Conservation (phyloP, 2,329 filamentous ascomycete genomes). For the Colletotrichum nymphaeae region DNA sequence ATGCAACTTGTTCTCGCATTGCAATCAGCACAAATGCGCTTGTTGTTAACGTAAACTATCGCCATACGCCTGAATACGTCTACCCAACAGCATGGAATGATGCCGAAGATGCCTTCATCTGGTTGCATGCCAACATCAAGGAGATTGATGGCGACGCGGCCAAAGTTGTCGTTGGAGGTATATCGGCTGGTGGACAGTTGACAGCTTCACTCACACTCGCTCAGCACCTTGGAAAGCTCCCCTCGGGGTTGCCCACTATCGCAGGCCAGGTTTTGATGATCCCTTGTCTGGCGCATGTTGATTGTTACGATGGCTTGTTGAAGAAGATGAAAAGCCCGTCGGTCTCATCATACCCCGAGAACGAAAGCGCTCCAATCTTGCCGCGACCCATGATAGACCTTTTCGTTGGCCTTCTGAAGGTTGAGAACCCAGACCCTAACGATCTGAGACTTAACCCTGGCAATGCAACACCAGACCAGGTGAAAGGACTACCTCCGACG, state of each 20-base stretch:
- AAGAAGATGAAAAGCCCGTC: conserved; percentile 49
- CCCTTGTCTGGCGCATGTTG: conserved; percentile 52
- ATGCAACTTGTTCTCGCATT: conserved; percentile 57
- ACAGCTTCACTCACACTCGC: conserved; percentile 52
- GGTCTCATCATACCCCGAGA: conserved; percentile 57
- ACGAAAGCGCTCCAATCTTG: conserved; percentile 61
- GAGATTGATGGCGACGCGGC: conserved; percentile 50
- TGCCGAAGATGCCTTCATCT: conserved; percentile 63
- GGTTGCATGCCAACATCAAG: conserved; percentile 59
- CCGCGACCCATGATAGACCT: conserved; percentile 49
- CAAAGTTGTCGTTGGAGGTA: conserved; percentile 58
- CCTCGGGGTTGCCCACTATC: conserved; percentile 43
- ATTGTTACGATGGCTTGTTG: conserved; percentile 45
- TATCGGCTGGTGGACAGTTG: conserved; percentile 59
- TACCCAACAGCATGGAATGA: conserved; percentile 67
- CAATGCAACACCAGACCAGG: conserved; percentile 43
- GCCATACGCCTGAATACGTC: conserved; percentile 64
- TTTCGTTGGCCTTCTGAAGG: conserved; percentile 44
- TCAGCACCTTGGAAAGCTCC: conserved; percentile 46
- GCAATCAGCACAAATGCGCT: conserved; percentile 48
- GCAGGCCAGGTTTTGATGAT: conserved; percentile 65
- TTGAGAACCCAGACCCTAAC: conserved; percentile 39
- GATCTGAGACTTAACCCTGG: conserved; percentile 55
- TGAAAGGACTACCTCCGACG: conserved; percentile 56
- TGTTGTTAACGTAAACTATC: conserved; percentile 68